phyloP scores from a whole-genome alignment of 169 alveolate species.

The Plasmodium knowlesi region DNA sequence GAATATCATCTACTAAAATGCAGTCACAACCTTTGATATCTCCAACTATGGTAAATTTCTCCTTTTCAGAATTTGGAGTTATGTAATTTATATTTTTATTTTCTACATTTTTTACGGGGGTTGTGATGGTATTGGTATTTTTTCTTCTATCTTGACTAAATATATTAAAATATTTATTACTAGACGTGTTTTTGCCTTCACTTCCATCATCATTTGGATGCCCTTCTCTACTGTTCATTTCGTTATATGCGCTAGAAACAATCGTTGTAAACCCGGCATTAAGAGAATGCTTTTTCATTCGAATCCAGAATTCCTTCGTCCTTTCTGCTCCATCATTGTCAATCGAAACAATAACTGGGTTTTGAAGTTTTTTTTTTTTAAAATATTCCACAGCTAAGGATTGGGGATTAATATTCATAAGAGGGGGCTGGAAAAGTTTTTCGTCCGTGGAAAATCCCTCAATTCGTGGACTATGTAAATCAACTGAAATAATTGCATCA shows the following conservation, averaged over 20 bases:
- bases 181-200: constrained; percentile 8
- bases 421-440: constrained; percentile 76
- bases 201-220: constrained; percentile 36
- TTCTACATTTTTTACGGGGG: constrained; percentile 1
- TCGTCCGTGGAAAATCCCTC: constrained; percentile 80
- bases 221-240: constrained; percentile 62
- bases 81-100: constrained; percentile 81
- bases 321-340: constrained; percentile 88
- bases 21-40: constrained; percentile 89
- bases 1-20: constrained; percentile 93
- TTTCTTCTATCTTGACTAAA: constrained; percentile 27
- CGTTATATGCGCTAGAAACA: constrained; percentile 51
- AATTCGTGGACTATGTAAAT: constrained; percentile 84
- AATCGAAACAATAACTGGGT: constrained; percentile 84
- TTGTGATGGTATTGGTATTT: constrained; percentile 22
- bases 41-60: constrained; percentile 89
- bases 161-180: constrained; percentile 13
- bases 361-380: constrained; percentile 76
- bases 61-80: constrained; percentile 79
- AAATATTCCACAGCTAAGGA: constrained; percentile 82
- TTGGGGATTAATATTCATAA: constrained; percentile 83
- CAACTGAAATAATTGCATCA: constrained; percentile 84
- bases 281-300: constrained; percentile 77
- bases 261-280: constrained; percentile 80
- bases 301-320: constrained; percentile 81